Percentiles rank a stretch among this genome's conserved stretches.
Conservation (phyloP, 371 early-diverging fungal genomes). For the Coemansia sp. region DNA sequence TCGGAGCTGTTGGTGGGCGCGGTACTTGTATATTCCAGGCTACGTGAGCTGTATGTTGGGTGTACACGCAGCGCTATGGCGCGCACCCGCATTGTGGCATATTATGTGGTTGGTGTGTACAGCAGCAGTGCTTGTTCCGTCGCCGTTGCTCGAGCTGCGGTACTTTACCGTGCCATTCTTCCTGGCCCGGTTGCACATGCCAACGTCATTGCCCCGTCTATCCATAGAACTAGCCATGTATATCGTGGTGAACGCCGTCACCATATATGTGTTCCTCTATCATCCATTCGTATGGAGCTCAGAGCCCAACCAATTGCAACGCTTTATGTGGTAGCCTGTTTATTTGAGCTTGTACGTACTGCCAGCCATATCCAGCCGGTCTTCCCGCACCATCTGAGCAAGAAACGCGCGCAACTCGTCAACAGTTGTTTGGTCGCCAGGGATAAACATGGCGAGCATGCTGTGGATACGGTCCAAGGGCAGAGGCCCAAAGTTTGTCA, state of each 20-base stretch:
- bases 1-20: slow-evolving; percentile 55
- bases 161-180: slow-evolving; percentile 90
- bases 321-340: slow-evolving; percentile 87
- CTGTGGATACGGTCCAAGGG: slow-evolving; percentile 53
- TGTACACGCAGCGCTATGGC: slow-evolving; percentile 9
- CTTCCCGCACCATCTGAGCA: slow-evolving; percentile 50
- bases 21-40: slow-evolving; percentile 66
- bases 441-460: slow-evolving; percentile 56
- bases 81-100: slow-evolving; percentile 19
- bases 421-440: slow-evolving; percentile 30
- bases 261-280: slow-evolving; percentile 69
- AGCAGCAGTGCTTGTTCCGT: slow-evolving; percentile 73
- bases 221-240: slow-evolving; percentile 55
- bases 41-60: slow-evolving; percentile 61
- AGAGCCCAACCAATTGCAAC: slow-evolving; percentile 64
- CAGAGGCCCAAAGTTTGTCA: slow-evolving; percentile 55
- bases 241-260: slow-evolving; percentile 57
- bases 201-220: background rate
- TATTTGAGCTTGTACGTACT: slow-evolving; percentile 48
- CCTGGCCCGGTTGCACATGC: slow-evolving; percentile 68
- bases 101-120: slow-evolving; percentile 51
- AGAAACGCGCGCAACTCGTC: slow-evolving; percentile 48
- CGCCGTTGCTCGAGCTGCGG: slow-evolving; percentile 91
- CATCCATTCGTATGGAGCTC: slow-evolving; percentile 72
- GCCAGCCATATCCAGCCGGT: slow-evolving; percentile 43